These are phyloP conservation scores for Cornus suecica DNA, from an alignment of 148 eudicot genomes.

Conservation along the genomic window DNA sequence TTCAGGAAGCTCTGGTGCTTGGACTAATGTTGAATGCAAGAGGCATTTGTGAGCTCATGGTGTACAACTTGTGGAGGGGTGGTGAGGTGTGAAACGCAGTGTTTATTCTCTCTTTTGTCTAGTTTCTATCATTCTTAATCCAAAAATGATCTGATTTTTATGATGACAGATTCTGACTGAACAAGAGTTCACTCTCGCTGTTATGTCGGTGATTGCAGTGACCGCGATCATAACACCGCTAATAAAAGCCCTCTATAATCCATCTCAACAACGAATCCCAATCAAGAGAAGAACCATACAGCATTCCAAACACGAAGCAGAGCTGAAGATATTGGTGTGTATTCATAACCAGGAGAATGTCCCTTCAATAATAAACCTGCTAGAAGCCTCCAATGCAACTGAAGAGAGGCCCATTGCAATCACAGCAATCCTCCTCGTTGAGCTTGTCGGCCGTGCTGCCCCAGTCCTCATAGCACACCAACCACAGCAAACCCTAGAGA, in stretches of 20 bases:
- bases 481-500: slow-evolving; percentile 21
- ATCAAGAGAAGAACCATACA: slow-evolving; percentile 52
- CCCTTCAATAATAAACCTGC: slow-evolving; percentile 47
- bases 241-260: slow-evolving; percentile 40
- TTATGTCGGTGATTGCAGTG: slow-evolving; percentile 33
- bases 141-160: too few relatives aligned
- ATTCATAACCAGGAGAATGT: slow-evolving; percentile 51
- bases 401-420: slow-evolving; percentile 37
- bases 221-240: slow-evolving; percentile 52
- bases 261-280: slow-evolving; percentile 27
- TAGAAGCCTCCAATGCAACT: slow-evolving; percentile 60
- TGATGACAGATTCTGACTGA: slow-evolving; percentile 37
- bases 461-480: slow-evolving; percentile 60
- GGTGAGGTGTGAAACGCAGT: slow-evolving; percentile 27
- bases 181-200: slow-evolving; percentile 47
- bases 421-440: slow-evolving; percentile 44
- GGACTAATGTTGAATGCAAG: slow-evolving; percentile 55
- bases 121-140: neutral
- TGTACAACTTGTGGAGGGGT: slow-evolving; percentile 42
- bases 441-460: slow-evolving; percentile 50
- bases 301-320: slow-evolving; percentile 46
- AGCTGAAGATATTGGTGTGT: slow-evolving; percentile 56
- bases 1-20: slow-evolving; percentile 44
- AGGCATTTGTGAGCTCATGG: slow-evolving; percentile 53
- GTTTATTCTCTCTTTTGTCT: neutral